Base-by-base conservation (phyloP, 78 protist genomes). In the Planoprotostelium fungivorum region DNA sequence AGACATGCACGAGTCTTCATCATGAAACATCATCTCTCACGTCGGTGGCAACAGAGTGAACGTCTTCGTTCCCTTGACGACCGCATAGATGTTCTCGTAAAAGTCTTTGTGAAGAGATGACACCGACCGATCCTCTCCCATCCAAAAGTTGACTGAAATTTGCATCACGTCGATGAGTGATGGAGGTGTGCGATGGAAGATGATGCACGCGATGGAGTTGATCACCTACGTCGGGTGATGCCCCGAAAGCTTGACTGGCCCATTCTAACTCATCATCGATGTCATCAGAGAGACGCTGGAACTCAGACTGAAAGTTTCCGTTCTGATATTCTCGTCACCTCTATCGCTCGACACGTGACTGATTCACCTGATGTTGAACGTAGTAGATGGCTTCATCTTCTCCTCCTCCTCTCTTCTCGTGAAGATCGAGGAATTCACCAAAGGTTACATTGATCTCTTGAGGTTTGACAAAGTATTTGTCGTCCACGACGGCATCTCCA, bases 41-140 rank as follows among this genome's bases (percentile, higher is more conserved):
- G 38, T 90, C n/a, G 95, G 95, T 35, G 95, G 95, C 28, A 93
- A 34, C 34, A 93, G 73, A 28, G 90, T 90, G 73, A 93, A 93
- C 37, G 63, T 37, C 51, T 93, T 93, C 23, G 90, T 73, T 0
- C 95, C 95, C 63, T 29, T 63, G 5, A 93, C 91, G 1, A 93
- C 95, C 34, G 87, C 38, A 87, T 93, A 93, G 29, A 93, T 86
- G 84, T 93, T 93, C 73, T 93, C 95, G 84, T 93, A 93, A 23
- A 90, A 90, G 38, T 93, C 95, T 38, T 90, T 90, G 84, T 93
- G 95, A 38, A 93, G 38, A 31, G 94, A 90, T 34, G 91, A 83
- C 36, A 93, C 29, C 28, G 95, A 35, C 37, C 87, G 38, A 73
- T 90, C 86, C 1, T 84, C 88, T 38, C 95, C 95, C 90, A 87